A percentile compares a stretch with the other conserved stretches of the same genome.
These are phyloP conservation scores for Lactarius hatsudake DNA, from an alignment of 768 basidiomycete species.

Conservation along the genomic window DNA sequence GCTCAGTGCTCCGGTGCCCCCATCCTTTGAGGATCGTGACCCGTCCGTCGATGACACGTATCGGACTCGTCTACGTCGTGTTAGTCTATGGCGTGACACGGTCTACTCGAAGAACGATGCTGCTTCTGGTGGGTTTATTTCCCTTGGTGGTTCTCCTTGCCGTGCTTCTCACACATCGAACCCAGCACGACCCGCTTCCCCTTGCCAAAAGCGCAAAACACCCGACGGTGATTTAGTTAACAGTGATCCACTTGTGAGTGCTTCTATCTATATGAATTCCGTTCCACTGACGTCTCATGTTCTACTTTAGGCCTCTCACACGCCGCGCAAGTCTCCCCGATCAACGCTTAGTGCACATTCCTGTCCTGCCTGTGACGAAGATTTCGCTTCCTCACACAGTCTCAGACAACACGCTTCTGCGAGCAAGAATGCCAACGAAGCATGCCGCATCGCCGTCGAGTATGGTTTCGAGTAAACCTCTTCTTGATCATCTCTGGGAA, in stretches of 20 bases:
- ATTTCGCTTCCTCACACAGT: constrained; percentile 56
- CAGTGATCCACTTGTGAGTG: constrained; percentile 17
- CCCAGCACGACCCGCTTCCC: constrained; percentile 14
- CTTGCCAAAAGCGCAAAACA: constrained; percentile 26
- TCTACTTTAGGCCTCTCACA: constrained; percentile 14
- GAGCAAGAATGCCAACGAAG: constrained; percentile 52
- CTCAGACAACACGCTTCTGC: constrained; percentile 60
- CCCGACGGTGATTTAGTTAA: constrained; percentile 21
- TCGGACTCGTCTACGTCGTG: constrained; percentile 56
- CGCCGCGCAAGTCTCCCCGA: constrained; percentile 25
- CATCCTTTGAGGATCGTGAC: constrained; percentile 16
- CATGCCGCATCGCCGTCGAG: constrained; percentile 69
- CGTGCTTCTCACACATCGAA: constrained; percentile 7
- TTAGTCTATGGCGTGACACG: constrained; percentile 65
- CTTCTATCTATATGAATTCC: constrained; percentile 6
- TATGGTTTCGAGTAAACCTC: constrained; percentile 60
- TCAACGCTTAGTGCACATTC: constrained; percentile 42
- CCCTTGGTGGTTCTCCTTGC: background rate
- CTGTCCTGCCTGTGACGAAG: constrained; percentile 73
- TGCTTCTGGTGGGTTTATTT: constrained; percentile 11
- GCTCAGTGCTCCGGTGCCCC: constrained; percentile 29
- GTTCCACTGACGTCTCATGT: constrained; percentile 16
- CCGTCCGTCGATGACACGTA: constrained; percentile 49
- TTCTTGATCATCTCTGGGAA: background rate
- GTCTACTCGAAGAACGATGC: constrained; percentile 43